phyloP scores from a whole-genome alignment of 768 basidiomycete species.

The Lactarius vividus region DNA sequence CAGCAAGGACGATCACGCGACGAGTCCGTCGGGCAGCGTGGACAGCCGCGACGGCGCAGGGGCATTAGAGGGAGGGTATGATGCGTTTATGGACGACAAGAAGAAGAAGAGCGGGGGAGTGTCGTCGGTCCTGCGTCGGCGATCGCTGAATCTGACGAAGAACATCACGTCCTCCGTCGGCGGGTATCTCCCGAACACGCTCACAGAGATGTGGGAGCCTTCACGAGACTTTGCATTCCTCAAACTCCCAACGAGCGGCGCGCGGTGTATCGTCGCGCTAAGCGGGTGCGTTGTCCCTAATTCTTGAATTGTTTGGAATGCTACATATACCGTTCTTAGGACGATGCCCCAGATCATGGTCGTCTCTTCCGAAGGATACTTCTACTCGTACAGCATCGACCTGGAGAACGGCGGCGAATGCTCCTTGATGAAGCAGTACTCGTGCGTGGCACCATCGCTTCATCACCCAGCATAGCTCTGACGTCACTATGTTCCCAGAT shows the following conservation, averaged over 20 bases:
- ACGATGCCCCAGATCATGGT: constrained; percentile 98
- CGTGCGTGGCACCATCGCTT: constrained; percentile 38
- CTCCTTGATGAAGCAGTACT: constrained; percentile 91
- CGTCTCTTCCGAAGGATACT: constrained; percentile 90
- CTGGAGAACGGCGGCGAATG: constrained; percentile 96
- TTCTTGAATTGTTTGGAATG: not conserved
- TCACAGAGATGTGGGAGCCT: constrained; percentile 98
- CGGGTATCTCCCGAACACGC: constrained; percentile 79
- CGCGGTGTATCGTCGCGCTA: constrained; percentile 84
- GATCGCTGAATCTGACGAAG: constrained; percentile 73
- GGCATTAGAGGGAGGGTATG: constrained; percentile 74
- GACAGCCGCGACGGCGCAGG: constrained; percentile 61
- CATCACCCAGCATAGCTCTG: not conserved
- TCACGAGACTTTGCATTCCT: constrained; percentile 91
- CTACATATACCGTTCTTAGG: constrained; percentile 38
- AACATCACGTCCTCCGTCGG: constrained; percentile 75
- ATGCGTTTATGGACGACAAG: constrained; percentile 78
- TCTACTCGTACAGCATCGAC: constrained; percentile 95
- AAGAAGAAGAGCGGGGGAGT: constrained; percentile 50
- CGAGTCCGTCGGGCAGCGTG: constrained; percentile 64
- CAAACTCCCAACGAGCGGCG: constrained; percentile 73
- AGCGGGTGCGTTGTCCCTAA: constrained; percentile 54
- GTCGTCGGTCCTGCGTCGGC: constrained; percentile 61
- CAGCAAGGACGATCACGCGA: constrained; percentile 35
- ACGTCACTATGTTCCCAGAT: constrained; percentile 19